Evolutionary conservation across 768 basidiomycete genomes (phyloP), one percentile per base, ranked within the genome.

Genomic region (Xanthoconium purpureum): DNA sequence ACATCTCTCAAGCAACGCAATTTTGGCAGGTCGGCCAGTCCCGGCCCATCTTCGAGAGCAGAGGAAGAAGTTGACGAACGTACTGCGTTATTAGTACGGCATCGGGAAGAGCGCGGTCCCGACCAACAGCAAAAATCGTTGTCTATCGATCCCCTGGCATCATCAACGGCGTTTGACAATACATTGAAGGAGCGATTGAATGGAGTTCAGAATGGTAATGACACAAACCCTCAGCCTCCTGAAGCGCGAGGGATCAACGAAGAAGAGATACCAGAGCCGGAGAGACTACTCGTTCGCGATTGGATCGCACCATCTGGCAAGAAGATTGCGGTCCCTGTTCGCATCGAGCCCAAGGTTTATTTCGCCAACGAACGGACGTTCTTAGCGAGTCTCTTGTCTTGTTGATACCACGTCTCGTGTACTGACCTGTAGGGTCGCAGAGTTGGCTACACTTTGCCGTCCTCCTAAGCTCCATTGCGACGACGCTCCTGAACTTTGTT

Each of bases 271-370:
- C 67, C 66, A 12, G 71, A 66, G 55, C 78, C 82, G 20, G 84
- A 87, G 59, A 79, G 84, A 57, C 69, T 87, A 15, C 67, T 89
- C 46, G 82, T 80, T 50, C 78, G 87, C 53, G 81, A 83, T 56
- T 91, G 88, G 86, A 76, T 70, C 28, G 96, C 95, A 1, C 89
- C 91, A 0, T 74, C 79, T 40, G 95, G 95, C 12, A 98, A 98
- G 77, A 80, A 82, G 61, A 95, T 99, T 55, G 84, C 94, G 0
- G 84, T 98, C 3, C 94, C 96, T 28, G 89, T 99, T n/a, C 83
- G 97, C 52, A 83, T 99, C 46, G 97, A 99, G 71, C 97, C 97
- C 30, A 99, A 99, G 75, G 94, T 97, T 5, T 96, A 95, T 68
- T 99, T 98, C 70, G 97, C 97, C 7, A 87, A 88, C 37, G 95